Percentiles rank a stretch among this genome's conserved stretches.
These are phyloP conservation scores for Candida maltosa DNA, from an alignment of 805 yeast species.

Conservation along the genomic window DNA sequence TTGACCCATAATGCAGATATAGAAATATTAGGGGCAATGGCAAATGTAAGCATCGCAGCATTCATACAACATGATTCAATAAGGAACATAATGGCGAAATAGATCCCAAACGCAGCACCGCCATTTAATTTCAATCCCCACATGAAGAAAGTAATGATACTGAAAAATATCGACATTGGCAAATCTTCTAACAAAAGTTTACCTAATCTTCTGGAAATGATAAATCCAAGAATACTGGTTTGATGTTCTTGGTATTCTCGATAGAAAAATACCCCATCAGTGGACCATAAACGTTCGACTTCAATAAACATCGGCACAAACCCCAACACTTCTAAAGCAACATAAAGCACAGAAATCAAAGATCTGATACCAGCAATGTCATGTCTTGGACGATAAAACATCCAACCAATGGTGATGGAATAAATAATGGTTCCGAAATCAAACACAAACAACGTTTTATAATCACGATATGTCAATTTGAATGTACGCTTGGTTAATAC, in stretches of 20 bases:
- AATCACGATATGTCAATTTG: slow-evolving; percentile 31
- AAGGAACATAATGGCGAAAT: slow-evolving; percentile 56
- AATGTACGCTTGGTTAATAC: slow-evolving; percentile 35
- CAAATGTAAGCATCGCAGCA: slow-evolving; percentile 50
- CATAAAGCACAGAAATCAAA: slow-evolving; percentile 33
- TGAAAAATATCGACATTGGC: slow-evolving; percentile 55
- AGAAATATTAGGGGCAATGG: slow-evolving; percentile 59
- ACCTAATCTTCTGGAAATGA: slow-evolving; percentile 62
- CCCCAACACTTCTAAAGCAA: slow-evolving; percentile 36
- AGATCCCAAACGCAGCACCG: slow-evolving; percentile 51
- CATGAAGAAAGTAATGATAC: slow-evolving; percentile 71
- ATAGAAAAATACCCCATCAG: slow-evolving; percentile 33
- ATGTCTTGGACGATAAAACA: slow-evolving; percentile 62
- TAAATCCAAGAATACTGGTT: slow-evolving; percentile 63
- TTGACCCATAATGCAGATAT: slow-evolving; percentile 61
- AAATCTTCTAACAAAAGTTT: slow-evolving; percentile 69
- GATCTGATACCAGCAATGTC: slow-evolving; percentile 66
- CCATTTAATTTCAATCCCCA: slow-evolving; percentile 53
- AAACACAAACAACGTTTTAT: slow-evolving; percentile 28
- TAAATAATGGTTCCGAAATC: slow-evolving; percentile 43
- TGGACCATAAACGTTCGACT: slow-evolving; percentile 34
- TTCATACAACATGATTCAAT: slow-evolving; percentile 55
- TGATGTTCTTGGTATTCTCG: slow-evolving; percentile 71
- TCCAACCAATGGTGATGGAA: slow-evolving; percentile 72
- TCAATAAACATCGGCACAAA: slow-evolving; percentile 39